Evolutionary conservation across 352 stramenopile genomes (phyloP), one percentile per base, ranked within the genome.

Genomic region (Peronosclerospora sorghi): DNA sequence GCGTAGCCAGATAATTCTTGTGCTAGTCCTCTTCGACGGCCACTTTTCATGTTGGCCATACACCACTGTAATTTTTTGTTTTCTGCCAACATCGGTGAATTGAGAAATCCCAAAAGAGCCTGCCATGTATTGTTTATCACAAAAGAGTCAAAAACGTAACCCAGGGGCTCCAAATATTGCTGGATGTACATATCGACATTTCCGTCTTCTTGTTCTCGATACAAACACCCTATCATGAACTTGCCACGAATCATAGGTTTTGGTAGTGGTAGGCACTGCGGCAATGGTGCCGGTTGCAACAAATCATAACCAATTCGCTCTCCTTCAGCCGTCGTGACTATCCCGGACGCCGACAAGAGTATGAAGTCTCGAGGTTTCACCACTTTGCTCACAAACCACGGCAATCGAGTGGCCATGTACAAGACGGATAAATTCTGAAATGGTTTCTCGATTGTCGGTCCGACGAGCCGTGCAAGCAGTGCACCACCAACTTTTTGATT

Each of bases 251-350:
- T 62, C 41, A 68, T 51, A 10, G 54, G 45, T 36, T 64, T 54
- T 6, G 45, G 41, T 8, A 55, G 24, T 4, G 49, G 45, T 8
- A 30, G 40, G 26, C 59, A 65, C 28, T 63, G 39, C 4, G 50
- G 37, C 12, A 81, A 36, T 12, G 68, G 52, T 9, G 65, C 67
- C 4, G 66, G 73, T 32, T 76, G 64, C 62, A 79, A 51, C 32
- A 82, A 41, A 38, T 76, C 56, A 34, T 77, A 82, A 14, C 69
- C 69, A 23, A 78, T 60, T 19, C 61, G 54, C 38, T 76, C 64
- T n/a, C 52, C 60, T 19, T 59, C 50, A 2, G 56, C 42, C 3
- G 56, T 59, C 5, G 44, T 65, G 5, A 71, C 36, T 12, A 82
- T 32, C 17, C 69, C 66, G 1, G 57, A 63, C 4, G 69, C 53